Conservation (phyloP, 495 filamentous ascomycete species). For the Talaromyces proteolyticus region DNA sequence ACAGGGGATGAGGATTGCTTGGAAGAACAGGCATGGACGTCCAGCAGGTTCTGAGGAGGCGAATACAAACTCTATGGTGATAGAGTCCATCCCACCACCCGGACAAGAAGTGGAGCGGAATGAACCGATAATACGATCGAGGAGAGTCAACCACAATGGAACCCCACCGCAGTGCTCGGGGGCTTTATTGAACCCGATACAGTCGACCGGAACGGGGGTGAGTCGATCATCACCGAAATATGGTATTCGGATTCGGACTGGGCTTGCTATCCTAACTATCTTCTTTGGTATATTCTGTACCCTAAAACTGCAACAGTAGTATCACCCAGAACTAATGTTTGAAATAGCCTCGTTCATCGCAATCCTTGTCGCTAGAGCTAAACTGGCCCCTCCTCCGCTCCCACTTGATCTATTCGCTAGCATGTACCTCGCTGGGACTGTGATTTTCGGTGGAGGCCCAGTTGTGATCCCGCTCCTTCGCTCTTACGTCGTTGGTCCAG, state of each 20-base stretch:
- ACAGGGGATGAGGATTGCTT: slow-evolving; percentile 13
- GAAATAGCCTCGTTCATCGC: slow-evolving; percentile 46
- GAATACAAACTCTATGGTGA: neutral
- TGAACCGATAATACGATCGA: slow-evolving; percentile 11
- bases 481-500: slow-evolving; percentile 72
- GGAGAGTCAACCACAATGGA: slow-evolving; percentile 5
- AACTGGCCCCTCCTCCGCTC: slow-evolving; percentile 29
- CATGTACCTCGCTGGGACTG: slow-evolving; percentile 82
- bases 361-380: slow-evolving; percentile 54
- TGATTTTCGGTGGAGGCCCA: slow-evolving; percentile 83
- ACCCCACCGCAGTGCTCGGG: neutral
- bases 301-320: neutral
- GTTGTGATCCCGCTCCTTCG: slow-evolving; percentile 79
- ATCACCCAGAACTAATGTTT: neutral
- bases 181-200: neutral
- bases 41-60: slow-evolving; percentile 6
- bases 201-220: neutral
- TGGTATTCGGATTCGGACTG: slow-evolving; percentile 22
- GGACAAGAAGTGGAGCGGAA: slow-evolving; percentile 2
- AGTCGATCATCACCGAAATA: slow-evolving; percentile 9
- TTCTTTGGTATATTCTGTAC: slow-evolving; percentile 43
- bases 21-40: slow-evolving; percentile 14
- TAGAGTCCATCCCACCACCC: slow-evolving; percentile 5
- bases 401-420: slow-evolving; percentile 66
- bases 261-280: slow-evolving; percentile 35